A percentile compares a stretch with the other conserved stretches of the same genome.
Evolutionary conservation across 345 rosid genomes (phyloP).

Genomic region (Carallia brachiata): DNA sequence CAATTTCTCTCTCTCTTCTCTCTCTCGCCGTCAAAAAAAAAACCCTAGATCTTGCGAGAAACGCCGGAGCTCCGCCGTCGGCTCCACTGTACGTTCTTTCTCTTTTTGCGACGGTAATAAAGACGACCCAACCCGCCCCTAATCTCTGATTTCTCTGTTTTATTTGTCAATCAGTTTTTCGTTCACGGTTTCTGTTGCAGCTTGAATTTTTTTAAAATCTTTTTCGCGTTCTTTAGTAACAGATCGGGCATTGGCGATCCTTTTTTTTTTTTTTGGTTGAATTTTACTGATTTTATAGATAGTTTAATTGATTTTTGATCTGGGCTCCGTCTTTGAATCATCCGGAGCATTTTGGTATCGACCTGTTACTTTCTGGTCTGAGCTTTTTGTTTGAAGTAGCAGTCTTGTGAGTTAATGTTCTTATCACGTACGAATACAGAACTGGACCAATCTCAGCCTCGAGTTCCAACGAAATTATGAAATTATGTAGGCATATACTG

Average conservation of each 20-base stretch:
- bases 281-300: neutral
- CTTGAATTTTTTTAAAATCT: neutral
- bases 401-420: neutral
- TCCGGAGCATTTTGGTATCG: neutral
- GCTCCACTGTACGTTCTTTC: neutral
- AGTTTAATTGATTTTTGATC: neutral
- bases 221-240: neutral
- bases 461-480: too few species aligned
- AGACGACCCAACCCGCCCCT: neutral
- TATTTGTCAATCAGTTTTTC: neutral
- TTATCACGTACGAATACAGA: neutral
- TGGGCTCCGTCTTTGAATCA: neutral
- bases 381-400: neutral
- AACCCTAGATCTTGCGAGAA: neutral
- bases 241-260: too few species aligned
- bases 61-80: constrained; percentile 3
- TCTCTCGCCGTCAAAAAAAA: neutral
- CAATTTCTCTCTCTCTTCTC: neutral
- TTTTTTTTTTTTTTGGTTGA: too few species aligned
- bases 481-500: neutral
- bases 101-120: neutral
- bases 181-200: neutral
- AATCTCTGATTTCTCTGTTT: neutral
- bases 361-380: neutral
- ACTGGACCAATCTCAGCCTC: too few species aligned